Percentiles rank a stretch among this genome's conserved stretches.
Conservation (phyloP, 148 eudicot species). For the Camellia sinensis region DNA sequence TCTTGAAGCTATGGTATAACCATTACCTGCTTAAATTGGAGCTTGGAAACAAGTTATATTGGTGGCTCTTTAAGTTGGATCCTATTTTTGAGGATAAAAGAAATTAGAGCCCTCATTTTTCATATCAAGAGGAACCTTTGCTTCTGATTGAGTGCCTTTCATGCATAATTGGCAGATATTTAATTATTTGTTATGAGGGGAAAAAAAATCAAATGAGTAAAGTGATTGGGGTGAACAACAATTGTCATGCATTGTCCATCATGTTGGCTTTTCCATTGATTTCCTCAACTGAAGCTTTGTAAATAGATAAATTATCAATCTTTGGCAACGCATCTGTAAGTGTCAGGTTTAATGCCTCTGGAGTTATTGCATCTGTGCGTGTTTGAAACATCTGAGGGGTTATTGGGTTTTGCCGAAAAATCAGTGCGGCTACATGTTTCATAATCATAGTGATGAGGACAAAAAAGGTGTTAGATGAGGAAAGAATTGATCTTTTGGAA, state of each 20-base stretch:
- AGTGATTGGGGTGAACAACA: neutral
- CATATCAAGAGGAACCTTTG: neutral
- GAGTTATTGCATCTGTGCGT: neutral
- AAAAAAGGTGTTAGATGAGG: too few species aligned
- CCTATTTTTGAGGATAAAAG: neutral
- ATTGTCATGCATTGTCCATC: neutral
- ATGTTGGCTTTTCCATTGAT: neutral
- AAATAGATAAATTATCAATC: neutral
- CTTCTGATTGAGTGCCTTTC: neutral
- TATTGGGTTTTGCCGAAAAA: neutral
- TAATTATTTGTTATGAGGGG: neutral
- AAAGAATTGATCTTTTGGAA: too few species aligned
- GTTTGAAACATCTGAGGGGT: neutral
- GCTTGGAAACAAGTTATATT: neutral
- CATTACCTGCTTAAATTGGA: neutral
- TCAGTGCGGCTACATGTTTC: neutral
- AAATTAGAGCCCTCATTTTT: neutral
- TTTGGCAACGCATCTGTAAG: neutral
- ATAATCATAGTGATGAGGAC: too few species aligned
- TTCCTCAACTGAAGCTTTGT: neutral
- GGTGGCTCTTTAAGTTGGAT: slow-evolving; percentile 6
- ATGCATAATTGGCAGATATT: neutral
- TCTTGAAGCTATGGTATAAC: neutral
- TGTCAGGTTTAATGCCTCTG: neutral
- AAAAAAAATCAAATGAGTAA: too few species aligned